Percentiles rank a stretch among this genome's conserved stretches.
Conservation (phyloP, 1,139 yeast genomes). For the Suhomyces anneliseae region DNA sequence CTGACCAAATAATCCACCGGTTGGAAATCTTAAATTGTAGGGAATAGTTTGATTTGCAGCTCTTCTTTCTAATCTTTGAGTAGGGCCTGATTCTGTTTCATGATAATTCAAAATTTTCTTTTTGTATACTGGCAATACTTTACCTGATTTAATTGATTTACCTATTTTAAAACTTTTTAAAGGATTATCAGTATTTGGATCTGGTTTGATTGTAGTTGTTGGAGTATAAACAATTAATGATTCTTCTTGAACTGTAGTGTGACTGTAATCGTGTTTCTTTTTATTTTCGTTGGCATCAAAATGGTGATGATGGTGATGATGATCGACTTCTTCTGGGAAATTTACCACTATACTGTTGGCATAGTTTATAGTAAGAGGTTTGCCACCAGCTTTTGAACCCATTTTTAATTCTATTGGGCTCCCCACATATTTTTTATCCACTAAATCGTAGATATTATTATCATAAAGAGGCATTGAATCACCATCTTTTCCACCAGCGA, state of each 20-base stretch:
- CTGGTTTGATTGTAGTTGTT: constrained; percentile 19
- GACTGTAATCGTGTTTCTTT: constrained; percentile 5
- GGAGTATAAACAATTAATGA: constrained; percentile 43
- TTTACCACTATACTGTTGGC: constrained; percentile 35
- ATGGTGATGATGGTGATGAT: constrained; percentile 11
- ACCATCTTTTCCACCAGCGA: constrained; percentile 60
- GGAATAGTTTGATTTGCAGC: constrained; percentile 28
- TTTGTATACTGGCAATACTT: constrained; percentile 28
- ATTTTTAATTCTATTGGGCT: constrained; percentile 28
- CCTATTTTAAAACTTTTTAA: constrained; percentile 39
- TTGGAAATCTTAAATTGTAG: constrained; percentile 50
- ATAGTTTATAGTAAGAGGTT: constrained; percentile 33
- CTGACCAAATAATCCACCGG: constrained; percentile 64
- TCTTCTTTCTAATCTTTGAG: constrained; percentile 4
- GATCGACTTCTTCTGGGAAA: constrained; percentile 31
- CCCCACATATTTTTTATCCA: constrained; percentile 46
- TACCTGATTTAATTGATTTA: constrained; percentile 34
- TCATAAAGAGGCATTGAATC: constrained; percentile 41
- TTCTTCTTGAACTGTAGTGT: constrained; percentile 21
- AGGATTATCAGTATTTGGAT: constrained; percentile 27
- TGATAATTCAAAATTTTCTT: constrained; percentile 11
- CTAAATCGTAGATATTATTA: constrained; percentile 55
- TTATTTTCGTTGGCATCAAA: constrained; percentile 4
- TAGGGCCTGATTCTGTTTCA: background rate
- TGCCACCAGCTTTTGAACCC: constrained; percentile 11